Evolutionary conservation across 257 asterid species (phyloP).

Genomic region (Scutellaria minor): DNA sequence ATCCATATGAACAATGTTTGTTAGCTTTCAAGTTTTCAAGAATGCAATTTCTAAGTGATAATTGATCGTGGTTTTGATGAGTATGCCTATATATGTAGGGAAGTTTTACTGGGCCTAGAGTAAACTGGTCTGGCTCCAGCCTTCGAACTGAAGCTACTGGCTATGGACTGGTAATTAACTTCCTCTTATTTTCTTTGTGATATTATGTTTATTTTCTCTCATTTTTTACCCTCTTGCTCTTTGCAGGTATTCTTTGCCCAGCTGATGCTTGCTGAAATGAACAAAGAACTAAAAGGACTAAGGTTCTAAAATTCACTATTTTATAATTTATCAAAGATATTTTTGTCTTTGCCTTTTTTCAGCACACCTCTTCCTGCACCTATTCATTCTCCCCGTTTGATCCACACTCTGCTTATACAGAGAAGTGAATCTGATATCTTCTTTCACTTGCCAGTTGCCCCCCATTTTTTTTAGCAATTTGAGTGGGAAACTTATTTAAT

Average conservation of each 20-base stretch:
- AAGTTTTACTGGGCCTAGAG: constrained; percentile 96
- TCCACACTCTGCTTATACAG: not conserved
- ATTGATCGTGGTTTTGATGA: constrained; percentile 25
- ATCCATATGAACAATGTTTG: constrained; percentile 9
- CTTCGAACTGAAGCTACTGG: constrained; percentile 99
- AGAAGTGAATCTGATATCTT: not conserved
- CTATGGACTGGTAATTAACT: constrained; percentile 83
- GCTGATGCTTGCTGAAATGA: constrained; percentile 97
- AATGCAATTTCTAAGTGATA: constrained; percentile 24
- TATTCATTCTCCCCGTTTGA: not conserved
- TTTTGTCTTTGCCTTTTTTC: constrained; percentile 11
- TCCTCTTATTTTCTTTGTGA: constrained; percentile 19
- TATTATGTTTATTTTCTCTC: constrained; percentile 27
- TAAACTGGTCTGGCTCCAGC: constrained; percentile 97
- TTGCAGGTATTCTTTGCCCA: constrained; percentile 95
- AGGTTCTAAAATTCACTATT: constrained; percentile 59
- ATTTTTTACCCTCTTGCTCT: constrained; percentile 32
- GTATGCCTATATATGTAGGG: constrained; percentile 64
- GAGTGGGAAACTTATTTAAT: not conserved
- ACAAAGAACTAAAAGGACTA: constrained; percentile 93
- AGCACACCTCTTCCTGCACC: not conserved
- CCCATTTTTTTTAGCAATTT: not conserved
- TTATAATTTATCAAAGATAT: constrained; percentile 1
- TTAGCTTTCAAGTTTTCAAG: constrained; percentile 18
- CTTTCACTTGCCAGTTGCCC: not conserved